phyloP scores from a whole-genome alignment of 768 basidiomycete genomes.

The Galerina sulciceps region DNA sequence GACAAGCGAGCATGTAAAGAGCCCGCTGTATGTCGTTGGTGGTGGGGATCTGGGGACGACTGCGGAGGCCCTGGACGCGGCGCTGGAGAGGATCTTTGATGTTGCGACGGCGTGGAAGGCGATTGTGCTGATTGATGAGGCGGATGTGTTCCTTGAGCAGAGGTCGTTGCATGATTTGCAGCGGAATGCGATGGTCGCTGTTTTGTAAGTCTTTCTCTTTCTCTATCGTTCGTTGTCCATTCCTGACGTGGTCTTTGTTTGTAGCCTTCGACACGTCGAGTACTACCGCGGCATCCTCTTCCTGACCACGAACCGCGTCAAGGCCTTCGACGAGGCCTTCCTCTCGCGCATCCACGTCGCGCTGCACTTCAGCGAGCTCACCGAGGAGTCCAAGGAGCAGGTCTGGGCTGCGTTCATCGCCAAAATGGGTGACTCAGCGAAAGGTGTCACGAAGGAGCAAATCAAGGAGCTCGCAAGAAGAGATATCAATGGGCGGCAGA shows the following conservation, averaged over 20 bases:
- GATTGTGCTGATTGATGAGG: slow-evolving; percentile 62
- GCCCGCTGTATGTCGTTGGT: slow-evolving; percentile 56
- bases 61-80: slow-evolving; percentile 44
- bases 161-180: slow-evolving; percentile 65
- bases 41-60: slow-evolving; percentile 58
- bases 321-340: slow-evolving; percentile 71
- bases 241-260: slow-evolving; percentile 16
- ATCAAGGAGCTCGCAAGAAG: slow-evolving; percentile 50
- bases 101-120: slow-evolving; percentile 64
- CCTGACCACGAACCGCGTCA: slow-evolving; percentile 60
- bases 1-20: slow-evolving; percentile 56
- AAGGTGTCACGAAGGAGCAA: slow-evolving; percentile 42
- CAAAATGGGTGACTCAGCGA: slow-evolving; percentile 42
- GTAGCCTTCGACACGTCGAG: slow-evolving; percentile 59
- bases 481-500: slow-evolving; percentile 66
- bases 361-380: slow-evolving; percentile 64
- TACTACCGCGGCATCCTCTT: slow-evolving; percentile 63
- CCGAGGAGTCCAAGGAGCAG: slow-evolving; percentile 51
- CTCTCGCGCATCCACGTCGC: slow-evolving; percentile 70
- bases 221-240: not conserved
- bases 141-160: slow-evolving; percentile 76
- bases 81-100: slow-evolving; percentile 51
- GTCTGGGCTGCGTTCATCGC: slow-evolving; percentile 67
- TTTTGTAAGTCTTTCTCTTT: slow-evolving; percentile 46
- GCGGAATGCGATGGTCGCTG: slow-evolving; percentile 75